Evolutionary conservation across 2,329 filamentous ascomycete genomes (phyloP).

Genomic region (Diaporthe ilicicola): DNA sequence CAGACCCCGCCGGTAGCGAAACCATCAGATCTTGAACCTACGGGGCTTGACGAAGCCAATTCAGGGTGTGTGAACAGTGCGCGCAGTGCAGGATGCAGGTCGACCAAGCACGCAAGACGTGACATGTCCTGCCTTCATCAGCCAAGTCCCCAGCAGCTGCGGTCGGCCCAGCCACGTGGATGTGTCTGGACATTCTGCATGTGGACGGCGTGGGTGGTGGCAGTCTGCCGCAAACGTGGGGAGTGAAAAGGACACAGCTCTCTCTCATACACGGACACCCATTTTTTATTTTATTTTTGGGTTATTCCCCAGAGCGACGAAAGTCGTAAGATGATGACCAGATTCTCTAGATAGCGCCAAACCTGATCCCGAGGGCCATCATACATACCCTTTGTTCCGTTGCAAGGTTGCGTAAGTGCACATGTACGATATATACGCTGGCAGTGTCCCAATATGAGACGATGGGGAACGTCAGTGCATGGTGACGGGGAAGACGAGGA

Average conservation of each 20-base stretch:
- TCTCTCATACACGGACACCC: no score
- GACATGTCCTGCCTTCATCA: background rate
- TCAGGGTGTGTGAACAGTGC: background rate
- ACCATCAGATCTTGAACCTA: background rate
- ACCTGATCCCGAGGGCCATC: background rate
- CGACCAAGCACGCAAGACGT: background rate
- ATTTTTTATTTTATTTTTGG: no score
- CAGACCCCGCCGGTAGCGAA: background rate
- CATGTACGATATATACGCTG: no score
- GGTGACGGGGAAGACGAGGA: conserved; percentile 4
- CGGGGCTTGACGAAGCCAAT: conserved; percentile 16
- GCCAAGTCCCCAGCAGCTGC: background rate
- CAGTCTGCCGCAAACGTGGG: no score
- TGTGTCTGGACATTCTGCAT: no score
- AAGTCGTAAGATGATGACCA: conserved; percentile 27
- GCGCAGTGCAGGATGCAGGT: no score
- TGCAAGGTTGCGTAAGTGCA: background rate
- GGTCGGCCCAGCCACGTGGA: background rate
- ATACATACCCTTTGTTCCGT: background rate
- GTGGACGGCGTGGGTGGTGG: background rate
- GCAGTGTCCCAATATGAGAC: background rate
- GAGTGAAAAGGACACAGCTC: background rate
- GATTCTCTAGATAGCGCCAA: conserved; percentile 25
- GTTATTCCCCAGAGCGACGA: background rate
- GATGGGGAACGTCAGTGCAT: background rate